These are phyloP conservation scores for Vinca major DNA, from an alignment of 305 asterid genomes.

Conservation along the genomic window DNA sequence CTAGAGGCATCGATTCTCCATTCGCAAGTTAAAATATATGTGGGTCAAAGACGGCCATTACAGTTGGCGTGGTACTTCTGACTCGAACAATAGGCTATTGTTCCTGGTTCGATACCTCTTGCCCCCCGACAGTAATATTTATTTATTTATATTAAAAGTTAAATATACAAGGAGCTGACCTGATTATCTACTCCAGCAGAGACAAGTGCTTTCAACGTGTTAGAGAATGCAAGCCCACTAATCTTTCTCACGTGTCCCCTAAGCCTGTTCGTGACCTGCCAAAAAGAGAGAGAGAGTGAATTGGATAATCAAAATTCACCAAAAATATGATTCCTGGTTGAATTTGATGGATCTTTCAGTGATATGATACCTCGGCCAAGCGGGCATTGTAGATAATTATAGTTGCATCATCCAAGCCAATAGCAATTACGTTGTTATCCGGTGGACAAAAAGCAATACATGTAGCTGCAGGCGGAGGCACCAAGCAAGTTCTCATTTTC, in stretches of 20 bases:
- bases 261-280: conserved; percentile 25
- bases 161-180: conserved; percentile 27
- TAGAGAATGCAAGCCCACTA: conserved; percentile 7
- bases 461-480: conserved; percentile 47
- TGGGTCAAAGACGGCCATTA: no score
- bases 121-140: no score
- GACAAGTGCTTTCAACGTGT: neutral
- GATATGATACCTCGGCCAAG: conserved; percentile 31
- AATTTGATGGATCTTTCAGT: neutral
- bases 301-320: no score
- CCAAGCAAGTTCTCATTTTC: conserved; percentile 43
- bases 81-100: no score
- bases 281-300: neutral
- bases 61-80: no score
- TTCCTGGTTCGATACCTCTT: no score
- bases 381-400: conserved; percentile 59
- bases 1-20: no score
- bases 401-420: conserved; percentile 61
- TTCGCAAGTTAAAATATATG: no score
- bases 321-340: neutral
- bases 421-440: conserved; percentile 57
- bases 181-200: conserved; percentile 41
- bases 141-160: no score
- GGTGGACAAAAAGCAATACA: conserved; percentile 58
- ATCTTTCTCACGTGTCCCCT: conserved; percentile 5